Evolutionary conservation across 2,329 filamentous ascomycete genomes (phyloP).

Genomic region (Dactylonectria macrodidyma): DNA sequence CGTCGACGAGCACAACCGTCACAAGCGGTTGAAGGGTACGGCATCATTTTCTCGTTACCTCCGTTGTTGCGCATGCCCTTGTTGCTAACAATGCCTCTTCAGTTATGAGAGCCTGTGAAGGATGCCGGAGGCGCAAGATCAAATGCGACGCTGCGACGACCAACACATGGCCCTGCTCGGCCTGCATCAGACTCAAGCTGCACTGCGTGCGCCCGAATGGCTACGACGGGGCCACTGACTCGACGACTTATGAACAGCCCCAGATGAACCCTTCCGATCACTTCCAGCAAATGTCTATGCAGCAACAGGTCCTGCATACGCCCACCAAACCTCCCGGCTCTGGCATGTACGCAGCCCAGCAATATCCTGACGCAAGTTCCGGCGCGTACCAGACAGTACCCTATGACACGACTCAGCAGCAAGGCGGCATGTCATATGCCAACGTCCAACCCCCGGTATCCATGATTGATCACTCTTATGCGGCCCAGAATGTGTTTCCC

Average conservation of each 20-base stretch:
- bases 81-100: constrained; percentile 26
- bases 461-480: constrained; percentile 67
- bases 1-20: constrained; percentile 97
- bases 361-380: constrained; percentile 63
- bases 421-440: constrained; percentile 68
- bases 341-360: constrained; percentile 64
- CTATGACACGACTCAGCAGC: constrained; percentile 62
- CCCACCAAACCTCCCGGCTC: constrained; percentile 57
- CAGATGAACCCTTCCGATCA: constrained; percentile 51
- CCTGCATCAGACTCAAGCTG: constrained; percentile 91
- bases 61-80: background rate
- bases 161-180: constrained; percentile 97
- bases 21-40: constrained; percentile 94
- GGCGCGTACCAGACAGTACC: constrained; percentile 63
- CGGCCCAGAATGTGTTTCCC: constrained; percentile 65
- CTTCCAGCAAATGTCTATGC: constrained; percentile 67
- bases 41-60: constrained; percentile 7
- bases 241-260: constrained; percentile 52
- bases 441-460: constrained; percentile 65
- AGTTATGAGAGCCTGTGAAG: constrained; percentile 99
- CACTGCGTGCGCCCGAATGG: constrained; percentile 93
- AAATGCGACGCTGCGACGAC: constrained; percentile 98
- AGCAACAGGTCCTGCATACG: constrained; percentile 61
- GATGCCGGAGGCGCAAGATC: constrained; percentile 94
- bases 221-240: constrained; percentile 66